These are phyloP conservation scores for Oryza meyeriana DNA, from an alignment of 176 grass and related monocot species.

Conservation along the genomic window DNA sequence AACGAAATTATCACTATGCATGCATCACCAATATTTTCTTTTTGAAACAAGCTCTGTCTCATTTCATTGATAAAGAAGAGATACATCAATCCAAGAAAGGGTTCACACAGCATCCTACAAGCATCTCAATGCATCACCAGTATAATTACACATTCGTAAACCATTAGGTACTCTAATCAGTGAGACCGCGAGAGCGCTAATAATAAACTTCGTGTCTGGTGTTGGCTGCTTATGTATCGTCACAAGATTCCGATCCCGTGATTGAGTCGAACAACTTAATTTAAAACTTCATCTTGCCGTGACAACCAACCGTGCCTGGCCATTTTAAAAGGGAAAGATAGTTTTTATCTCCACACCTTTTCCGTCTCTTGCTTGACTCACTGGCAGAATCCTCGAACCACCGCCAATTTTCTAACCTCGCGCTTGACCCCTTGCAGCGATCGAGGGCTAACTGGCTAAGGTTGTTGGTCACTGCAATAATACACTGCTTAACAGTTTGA, in stretches of 20 bases:
- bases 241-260: conserved; percentile 36
- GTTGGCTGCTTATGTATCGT: neutral
- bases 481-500: neutral
- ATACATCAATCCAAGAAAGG: no score
- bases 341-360: neutral
- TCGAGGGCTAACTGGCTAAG: neutral
- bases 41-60: no score
- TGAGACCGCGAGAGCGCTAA: neutral
- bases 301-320: neutral
- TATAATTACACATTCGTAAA: neutral
- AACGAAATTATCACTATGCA: neutral
- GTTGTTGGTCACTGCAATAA: neutral
- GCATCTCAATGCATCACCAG: neutral
- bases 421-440: conserved; percentile 2
- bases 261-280: neutral
- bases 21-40: neutral
- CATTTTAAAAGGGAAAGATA: neutral
- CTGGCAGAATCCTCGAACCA: conserved; percentile 21
- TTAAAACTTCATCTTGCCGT: neutral
- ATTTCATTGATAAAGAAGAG: no score
- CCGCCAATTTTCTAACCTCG: conserved; percentile 9
- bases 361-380: conserved; percentile 20
- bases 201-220: neutral
- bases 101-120: no score
- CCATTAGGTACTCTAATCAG: neutral